A percentile compares a stretch with the other conserved stretches of the same genome.
Evolutionary conservation across 1,139 yeast species (phyloP).

Genomic region (Hyphopichia fennica): DNA sequence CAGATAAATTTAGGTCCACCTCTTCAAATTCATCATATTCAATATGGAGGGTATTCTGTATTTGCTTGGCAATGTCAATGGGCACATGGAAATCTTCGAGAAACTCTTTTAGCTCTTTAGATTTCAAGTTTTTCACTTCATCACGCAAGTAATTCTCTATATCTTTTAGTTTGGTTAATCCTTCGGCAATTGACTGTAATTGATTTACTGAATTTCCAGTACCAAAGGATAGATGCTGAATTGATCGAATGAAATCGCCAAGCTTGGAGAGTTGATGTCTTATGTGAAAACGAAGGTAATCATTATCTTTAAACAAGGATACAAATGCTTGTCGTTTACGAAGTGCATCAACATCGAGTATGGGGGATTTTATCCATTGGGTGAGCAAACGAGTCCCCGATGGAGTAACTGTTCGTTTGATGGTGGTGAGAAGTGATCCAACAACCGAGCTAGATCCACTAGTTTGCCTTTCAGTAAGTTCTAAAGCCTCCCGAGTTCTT

Average conservation of each 20-base stretch:
- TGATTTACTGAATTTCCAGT: constrained; percentile 36
- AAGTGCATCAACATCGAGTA: constrained; percentile 58
- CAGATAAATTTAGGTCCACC: no score
- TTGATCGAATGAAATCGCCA: constrained; percentile 41
- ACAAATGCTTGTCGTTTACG: constrained; percentile 64
- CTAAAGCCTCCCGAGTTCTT: constrained; percentile 79
- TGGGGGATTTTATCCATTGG: constrained; percentile 84
- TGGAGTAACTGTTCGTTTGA: constrained; percentile 72
- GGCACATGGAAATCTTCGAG: constrained; percentile 31
- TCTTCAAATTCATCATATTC: constrained; percentile 11
- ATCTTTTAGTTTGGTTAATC: constrained; percentile 25
- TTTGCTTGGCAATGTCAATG: constrained; percentile 23
- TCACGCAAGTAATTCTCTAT: constrained; percentile 22
- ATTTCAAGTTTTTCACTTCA: constrained; percentile 5
- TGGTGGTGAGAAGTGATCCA: constrained; percentile 70
- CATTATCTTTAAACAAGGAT: constrained; percentile 45
- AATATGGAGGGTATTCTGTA: constrained; percentile 25
- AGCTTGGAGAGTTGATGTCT: constrained; percentile 23
- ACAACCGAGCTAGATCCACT: constrained; percentile 54
- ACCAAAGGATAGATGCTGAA: constrained; percentile 37
- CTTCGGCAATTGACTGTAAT: constrained; percentile 33
- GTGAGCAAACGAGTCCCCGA: constrained; percentile 78
- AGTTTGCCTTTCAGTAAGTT: constrained; percentile 55
- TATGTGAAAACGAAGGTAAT: constrained; percentile 29
- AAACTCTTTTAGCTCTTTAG: constrained; percentile 14